Percentiles rank a stretch among this genome's conserved stretches.
Evolutionary conservation across 208 protist genomes (phyloP).

Genomic region (Herpetomonas muscarum): DNA sequence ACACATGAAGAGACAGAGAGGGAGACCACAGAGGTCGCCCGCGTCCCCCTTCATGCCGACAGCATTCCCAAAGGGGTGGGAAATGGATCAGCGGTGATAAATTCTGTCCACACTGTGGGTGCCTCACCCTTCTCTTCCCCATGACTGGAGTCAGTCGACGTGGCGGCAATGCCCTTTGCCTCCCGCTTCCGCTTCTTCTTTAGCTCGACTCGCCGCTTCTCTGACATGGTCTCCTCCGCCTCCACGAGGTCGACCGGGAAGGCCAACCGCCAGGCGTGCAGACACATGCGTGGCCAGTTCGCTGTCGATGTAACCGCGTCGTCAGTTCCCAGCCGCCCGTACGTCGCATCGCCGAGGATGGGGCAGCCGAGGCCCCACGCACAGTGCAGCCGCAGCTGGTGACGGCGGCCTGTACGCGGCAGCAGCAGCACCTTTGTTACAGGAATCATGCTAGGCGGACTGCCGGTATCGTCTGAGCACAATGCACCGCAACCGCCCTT

Average conservation of each 20-base stretch:
- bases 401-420: constrained; percentile 72
- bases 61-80: too few species aligned
- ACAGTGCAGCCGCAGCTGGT: constrained; percentile 89
- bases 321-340: constrained; percentile 16
- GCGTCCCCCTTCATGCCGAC: too few species aligned
- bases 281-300: constrained; percentile 50
- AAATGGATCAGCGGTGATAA: too few species aligned
- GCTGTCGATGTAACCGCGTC: background rate
- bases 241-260: constrained; percentile 28
- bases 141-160: constrained; percentile 3
- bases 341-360: constrained; percentile 80
- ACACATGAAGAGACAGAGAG: background rate
- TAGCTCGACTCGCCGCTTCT: constrained; percentile 26
- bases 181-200: constrained; percentile 66
- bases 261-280: constrained; percentile 70
- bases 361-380: constrained; percentile 60
- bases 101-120: constrained; percentile 63
- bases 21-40: too few species aligned
- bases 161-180: constrained; percentile 30
- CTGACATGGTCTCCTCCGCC: constrained; percentile 10
- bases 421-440: constrained; percentile 57
- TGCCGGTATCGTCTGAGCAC: too few species aligned
- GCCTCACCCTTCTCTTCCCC: background rate
- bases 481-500: too few species aligned
- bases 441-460: too few species aligned